These are phyloP conservation scores for Fraxinus paxiana DNA, from an alignment of 305 asterid species.

Conservation along the genomic window DNA sequence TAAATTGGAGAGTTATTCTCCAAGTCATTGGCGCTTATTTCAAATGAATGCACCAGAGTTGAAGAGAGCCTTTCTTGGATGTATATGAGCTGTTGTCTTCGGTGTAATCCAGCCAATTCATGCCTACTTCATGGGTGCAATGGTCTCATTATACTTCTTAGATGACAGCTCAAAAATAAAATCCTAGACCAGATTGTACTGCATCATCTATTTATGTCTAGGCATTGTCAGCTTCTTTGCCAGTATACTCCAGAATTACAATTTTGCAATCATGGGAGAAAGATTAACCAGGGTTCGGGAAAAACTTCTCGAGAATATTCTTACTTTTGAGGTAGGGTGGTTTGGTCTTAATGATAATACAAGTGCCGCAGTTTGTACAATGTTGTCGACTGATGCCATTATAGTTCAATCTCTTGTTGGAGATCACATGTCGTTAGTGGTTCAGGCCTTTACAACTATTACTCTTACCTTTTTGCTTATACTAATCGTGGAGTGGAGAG, in stretches of 20 bases:
- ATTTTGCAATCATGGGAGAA: slow-evolving; percentile 69
- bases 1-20: slow-evolving; percentile 9
- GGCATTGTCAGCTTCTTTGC: slow-evolving; percentile 49
- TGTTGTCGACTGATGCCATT: slow-evolving; percentile 56
- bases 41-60: slow-evolving; percentile 59
- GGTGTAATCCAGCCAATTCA: slow-evolving; percentile 55
- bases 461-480: slow-evolving; percentile 47
- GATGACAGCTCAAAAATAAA: slow-evolving; percentile 34
- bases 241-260: slow-evolving; percentile 63
- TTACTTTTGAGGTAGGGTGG: slow-evolving; percentile 66
- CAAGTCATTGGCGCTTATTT: slow-evolving; percentile 37
- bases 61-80: slow-evolving; percentile 51
- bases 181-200: slow-evolving; percentile 42
- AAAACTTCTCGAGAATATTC: slow-evolving; percentile 39
- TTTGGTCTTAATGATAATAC: slow-evolving; percentile 58
- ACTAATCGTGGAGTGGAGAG: slow-evolving; percentile 57
- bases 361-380: slow-evolving; percentile 46
- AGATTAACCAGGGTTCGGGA: slow-evolving; percentile 51
- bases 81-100: slow-evolving; percentile 41
- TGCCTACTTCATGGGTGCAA: slow-evolving; percentile 62
- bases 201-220: slow-evolving; percentile 36
- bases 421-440: slow-evolving; percentile 55
- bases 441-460: slow-evolving; percentile 59
- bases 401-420: slow-evolving; percentile 59
- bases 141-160: slow-evolving; percentile 49